Evolutionary conservation across 768 basidiomycete species (phyloP).

Genomic region (Mycena polygramma): DNA sequence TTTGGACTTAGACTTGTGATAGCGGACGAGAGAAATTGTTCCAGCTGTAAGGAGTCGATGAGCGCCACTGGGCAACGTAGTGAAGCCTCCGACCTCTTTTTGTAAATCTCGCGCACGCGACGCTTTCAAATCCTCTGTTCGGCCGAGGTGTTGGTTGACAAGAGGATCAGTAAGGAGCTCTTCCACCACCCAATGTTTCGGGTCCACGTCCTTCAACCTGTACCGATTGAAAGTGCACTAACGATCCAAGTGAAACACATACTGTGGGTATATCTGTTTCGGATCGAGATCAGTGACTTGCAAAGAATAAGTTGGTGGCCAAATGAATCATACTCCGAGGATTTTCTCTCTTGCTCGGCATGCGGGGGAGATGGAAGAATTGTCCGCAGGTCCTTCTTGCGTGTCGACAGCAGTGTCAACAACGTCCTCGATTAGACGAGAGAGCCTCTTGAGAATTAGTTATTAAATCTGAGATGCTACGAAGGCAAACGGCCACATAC

Average conservation of each 20-base stretch:
- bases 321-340: slow-evolving; percentile 2
- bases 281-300: neutral
- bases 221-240: neutral
- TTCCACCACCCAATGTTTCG: slow-evolving; percentile 16
- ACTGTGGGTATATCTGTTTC: slow-evolving; percentile 31
- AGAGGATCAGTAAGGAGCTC: slow-evolving; percentile 15
- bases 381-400: slow-evolving; percentile 16
- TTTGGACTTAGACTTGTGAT: slow-evolving; percentile 1
- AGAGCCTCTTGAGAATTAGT: slow-evolving; percentile 6
- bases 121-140: neutral
- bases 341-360: slow-evolving; percentile 28
- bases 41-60: slow-evolving; percentile 13
- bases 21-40: slow-evolving; percentile 31
- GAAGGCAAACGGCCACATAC: slow-evolving; percentile 9
- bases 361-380: slow-evolving; percentile 8
- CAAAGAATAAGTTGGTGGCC: neutral
- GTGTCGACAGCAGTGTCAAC: slow-evolving; percentile 26
- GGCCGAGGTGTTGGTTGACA: slow-evolving; percentile 18
- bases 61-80: neutral
- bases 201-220: slow-evolving; percentile 11
- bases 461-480: neutral
- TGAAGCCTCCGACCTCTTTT: slow-evolving; percentile 20
- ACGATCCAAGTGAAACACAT: slow-evolving; percentile 2
- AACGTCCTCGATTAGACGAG: slow-evolving; percentile 27
- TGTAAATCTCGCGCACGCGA: slow-evolving; percentile 19